Conservation (phyloP, 1,284 basidiomycete species). For the Chalciporus sp. region DNA sequence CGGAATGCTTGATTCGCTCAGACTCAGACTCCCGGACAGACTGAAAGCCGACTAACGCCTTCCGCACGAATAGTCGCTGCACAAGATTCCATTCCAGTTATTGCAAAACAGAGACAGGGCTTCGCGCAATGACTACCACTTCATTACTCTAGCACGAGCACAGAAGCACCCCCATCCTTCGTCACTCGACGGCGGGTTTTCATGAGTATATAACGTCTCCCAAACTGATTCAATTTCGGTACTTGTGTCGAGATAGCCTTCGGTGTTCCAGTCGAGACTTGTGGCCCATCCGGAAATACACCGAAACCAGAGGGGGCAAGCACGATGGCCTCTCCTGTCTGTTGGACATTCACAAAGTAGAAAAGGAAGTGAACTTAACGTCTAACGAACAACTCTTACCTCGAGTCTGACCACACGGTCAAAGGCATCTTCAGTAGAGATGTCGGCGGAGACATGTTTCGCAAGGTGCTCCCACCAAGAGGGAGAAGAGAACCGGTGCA, state of each 20-base stretch:
- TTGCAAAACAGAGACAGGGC: not conserved
- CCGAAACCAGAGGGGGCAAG: conserved; percentile 63
- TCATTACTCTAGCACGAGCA: conserved; percentile 46
- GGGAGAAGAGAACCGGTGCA: conserved; percentile 75
- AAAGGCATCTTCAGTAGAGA: conserved; percentile 59
- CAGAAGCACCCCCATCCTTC: conserved; percentile 62
- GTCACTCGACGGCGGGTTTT: conserved; percentile 64
- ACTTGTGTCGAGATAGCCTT: conserved; percentile 17
- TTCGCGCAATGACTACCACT: not conserved
- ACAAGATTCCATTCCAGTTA: not conserved
- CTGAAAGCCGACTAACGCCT: not conserved
- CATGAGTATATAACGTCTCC: conserved; percentile 56
- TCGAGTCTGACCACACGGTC: conserved; percentile 65
- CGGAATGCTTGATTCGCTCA: too few species aligned
- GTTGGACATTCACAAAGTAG: conserved; percentile 1
- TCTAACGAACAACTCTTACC: conserved; percentile 39
- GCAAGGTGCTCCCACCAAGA: conserved; percentile 71
- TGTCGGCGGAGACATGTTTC: conserved; percentile 66
- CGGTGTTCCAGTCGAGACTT: conserved; percentile 8
- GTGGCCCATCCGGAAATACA: conserved; percentile 36
- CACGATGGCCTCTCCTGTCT: conserved; percentile 70
- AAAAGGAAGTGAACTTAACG: not conserved
- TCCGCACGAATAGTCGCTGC: not conserved
- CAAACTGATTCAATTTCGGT: conserved; percentile 42
- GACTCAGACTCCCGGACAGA: too few species aligned